A percentile compares a stretch with the other conserved stretches of the same genome.
Evolutionary conservation across 1,284 basidiomycete species (phyloP).

Genomic region (Cryptococcus wingfieldii): DNA sequence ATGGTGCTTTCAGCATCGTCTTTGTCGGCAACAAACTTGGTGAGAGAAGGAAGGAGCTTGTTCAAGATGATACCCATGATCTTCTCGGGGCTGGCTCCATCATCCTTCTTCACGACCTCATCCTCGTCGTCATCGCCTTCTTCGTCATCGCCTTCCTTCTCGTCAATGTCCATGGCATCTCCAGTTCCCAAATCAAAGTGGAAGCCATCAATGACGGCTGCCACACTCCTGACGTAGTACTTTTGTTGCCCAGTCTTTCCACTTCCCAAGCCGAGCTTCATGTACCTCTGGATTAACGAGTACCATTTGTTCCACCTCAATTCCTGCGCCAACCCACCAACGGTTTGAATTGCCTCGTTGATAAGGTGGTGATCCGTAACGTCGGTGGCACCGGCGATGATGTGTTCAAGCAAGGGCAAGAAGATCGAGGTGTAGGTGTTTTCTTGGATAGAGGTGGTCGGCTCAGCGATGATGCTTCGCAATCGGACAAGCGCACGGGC

Average conservation of each 20-base stretch:
- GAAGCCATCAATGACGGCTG: conserved; percentile 85
- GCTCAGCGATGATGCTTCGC: conserved; percentile 71
- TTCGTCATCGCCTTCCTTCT: conserved; percentile 21
- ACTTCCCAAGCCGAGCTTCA: conserved; percentile 68
- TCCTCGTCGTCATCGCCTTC: conserved; percentile 33
- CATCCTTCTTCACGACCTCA: conserved; percentile 15
- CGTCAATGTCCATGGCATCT: conserved; percentile 37
- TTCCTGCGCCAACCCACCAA: conserved; percentile 68
- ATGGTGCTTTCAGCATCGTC: conserved; percentile 79
- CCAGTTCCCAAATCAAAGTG: conserved; percentile 67
- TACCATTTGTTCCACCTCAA: conserved; percentile 85
- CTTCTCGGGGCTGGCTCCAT: conserved; percentile 34
- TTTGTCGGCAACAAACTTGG: conserved; percentile 73
- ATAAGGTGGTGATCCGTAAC: conserved; percentile 80
- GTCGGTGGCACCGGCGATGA: conserved; percentile 64
- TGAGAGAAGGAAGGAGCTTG: conserved; percentile 69
- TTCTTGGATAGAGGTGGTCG: conserved; percentile 58
- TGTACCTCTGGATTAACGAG: conserved; percentile 72
- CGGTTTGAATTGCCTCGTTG: conserved; percentile 78
- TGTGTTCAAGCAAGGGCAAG: conserved; percentile 80
- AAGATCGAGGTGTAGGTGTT: conserved; percentile 77
- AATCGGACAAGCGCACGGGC: conserved; percentile 82
- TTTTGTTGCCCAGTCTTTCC: conserved; percentile 71
- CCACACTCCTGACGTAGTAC: conserved; percentile 78
- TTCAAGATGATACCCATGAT: conserved; percentile 74